A percentile compares a stretch with the other conserved stretches of the same genome.
Conservation (phyloP, 164 flowering plant genomes). For the Dillenia suffruticosa region DNA sequence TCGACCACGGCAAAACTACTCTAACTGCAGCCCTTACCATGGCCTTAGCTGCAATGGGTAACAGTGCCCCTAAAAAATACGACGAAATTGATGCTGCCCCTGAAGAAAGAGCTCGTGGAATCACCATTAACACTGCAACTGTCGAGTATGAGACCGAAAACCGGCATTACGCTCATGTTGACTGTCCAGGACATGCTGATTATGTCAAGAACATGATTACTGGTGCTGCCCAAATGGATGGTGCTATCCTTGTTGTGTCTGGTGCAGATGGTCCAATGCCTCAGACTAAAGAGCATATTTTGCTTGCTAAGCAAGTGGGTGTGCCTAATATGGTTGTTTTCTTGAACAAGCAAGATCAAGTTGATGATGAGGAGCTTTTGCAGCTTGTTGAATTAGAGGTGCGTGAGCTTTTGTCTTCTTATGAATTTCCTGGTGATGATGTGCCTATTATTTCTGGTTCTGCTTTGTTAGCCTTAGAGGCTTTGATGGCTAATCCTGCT, state of each 20-base stretch:
- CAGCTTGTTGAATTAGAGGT: slow-evolving; percentile 33
- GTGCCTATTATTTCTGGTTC: slow-evolving; percentile 34
- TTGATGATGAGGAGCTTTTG: slow-evolving; percentile 32
- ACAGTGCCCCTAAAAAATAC: slow-evolving; percentile 33
- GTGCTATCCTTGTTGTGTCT: slow-evolving; percentile 32
- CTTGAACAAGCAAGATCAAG: slow-evolving; percentile 36
- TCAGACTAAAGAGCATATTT: slow-evolving; percentile 34
- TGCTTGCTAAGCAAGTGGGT: slow-evolving; percentile 36
- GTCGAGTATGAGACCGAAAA: slow-evolving; percentile 35
- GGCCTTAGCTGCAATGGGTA: slow-evolving; percentile 32
- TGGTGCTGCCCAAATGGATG: slow-evolving; percentile 34
- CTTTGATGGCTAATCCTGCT: slow-evolving; percentile 27
- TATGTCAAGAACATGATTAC: slow-evolving; percentile 33
- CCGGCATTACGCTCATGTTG: slow-evolving; percentile 32
- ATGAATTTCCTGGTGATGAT: slow-evolving; percentile 37
- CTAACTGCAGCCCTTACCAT: slow-evolving; percentile 34
- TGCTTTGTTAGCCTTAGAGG: slow-evolving; percentile 29
- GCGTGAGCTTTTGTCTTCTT: slow-evolving; percentile 27
- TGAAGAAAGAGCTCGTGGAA: slow-evolving; percentile 32
- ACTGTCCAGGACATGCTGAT: slow-evolving; percentile 35
- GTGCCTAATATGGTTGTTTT: slow-evolving; percentile 39
- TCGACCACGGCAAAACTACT: slow-evolving; percentile 38
- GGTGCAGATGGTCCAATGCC: slow-evolving; percentile 40
- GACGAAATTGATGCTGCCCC: slow-evolving; percentile 38
- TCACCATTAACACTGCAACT: slow-evolving; percentile 36